Conservation (phyloP, 768 basidiomycete genomes). For the Leccinum aurantiacum region DNA sequence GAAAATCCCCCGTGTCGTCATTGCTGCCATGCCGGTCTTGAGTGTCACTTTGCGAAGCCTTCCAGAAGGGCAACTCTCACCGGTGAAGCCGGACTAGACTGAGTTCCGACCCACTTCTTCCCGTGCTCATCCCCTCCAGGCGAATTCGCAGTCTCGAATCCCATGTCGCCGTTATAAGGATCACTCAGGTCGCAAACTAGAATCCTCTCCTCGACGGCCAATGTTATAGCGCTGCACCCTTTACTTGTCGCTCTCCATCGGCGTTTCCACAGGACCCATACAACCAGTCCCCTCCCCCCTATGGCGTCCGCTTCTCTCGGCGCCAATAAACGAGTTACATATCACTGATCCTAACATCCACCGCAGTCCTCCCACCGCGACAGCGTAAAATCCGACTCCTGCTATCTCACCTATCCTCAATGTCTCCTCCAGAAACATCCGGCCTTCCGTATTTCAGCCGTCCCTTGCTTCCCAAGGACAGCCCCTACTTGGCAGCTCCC, state of each 20-base stretch:
- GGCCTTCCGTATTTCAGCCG: no score
- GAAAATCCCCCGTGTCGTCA: constrained; percentile 96
- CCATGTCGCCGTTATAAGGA: constrained; percentile 81
- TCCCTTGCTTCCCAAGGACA: no score
- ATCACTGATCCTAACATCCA: no score
- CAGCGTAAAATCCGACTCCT: no score
- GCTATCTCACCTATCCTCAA: no score
- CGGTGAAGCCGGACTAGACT: constrained; percentile 78
- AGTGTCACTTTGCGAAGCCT: constrained; percentile 95
- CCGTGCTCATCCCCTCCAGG: constrained; percentile 42
- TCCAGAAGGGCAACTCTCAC: constrained; percentile 82
- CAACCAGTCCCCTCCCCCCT: constrained; percentile 63
- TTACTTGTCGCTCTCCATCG: constrained; percentile 63
- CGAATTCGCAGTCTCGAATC: constrained; percentile 87
- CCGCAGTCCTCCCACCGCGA: no score
- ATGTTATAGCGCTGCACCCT: constrained; percentile 53
- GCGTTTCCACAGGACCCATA: constrained; percentile 47
- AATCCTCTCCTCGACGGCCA: constrained; percentile 75
- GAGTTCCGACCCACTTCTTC: constrained; percentile 33
- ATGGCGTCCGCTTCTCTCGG: no score
- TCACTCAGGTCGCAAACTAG: constrained; percentile 72
- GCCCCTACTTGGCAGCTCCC: no score
- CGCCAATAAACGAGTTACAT: no score
- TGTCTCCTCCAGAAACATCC: no score
- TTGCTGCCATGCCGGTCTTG: constrained; percentile 84